Percentiles rank a stretch among this genome's conserved stretches.
phyloP scores from a whole-genome alignment of 2,329 filamentous ascomycete genomes.

The Pseudogymnoascus pannorum region DNA sequence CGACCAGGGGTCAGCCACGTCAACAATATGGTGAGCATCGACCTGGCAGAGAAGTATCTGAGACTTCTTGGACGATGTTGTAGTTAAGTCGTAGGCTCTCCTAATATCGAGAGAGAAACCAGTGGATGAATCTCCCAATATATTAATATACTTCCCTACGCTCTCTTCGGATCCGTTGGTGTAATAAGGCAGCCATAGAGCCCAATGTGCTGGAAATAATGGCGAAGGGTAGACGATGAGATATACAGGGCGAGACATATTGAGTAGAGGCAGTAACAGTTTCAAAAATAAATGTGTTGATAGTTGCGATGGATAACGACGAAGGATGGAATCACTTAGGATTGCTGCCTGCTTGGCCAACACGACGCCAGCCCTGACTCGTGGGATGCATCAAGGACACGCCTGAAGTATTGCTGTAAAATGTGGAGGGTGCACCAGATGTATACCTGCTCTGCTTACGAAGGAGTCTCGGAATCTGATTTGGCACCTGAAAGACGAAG shows the following conservation, averaged over 20 bases:
- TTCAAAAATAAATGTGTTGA: too few species aligned
- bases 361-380: too few species aligned
- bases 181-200: slow-evolving; percentile 20
- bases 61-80: slow-evolving; percentile 2
- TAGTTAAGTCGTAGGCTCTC: slow-evolving; percentile 19
- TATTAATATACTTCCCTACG: slow-evolving; percentile 22
- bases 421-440: too few species aligned
- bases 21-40: not conserved
- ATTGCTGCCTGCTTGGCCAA: too few species aligned
- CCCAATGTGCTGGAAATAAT: slow-evolving; percentile 25
- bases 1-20: slow-evolving; percentile 1
- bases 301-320: too few species aligned
- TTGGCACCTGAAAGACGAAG: too few species aligned
- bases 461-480: too few species aligned
- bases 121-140: slow-evolving; percentile 18
- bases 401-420: too few species aligned
- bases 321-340: too few species aligned
- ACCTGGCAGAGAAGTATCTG: slow-evolving; percentile 8
- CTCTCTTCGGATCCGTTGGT: slow-evolving; percentile 8
- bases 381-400: too few species aligned
- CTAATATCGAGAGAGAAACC: slow-evolving; percentile 21
- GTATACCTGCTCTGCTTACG: too few species aligned
- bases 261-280: too few species aligned
- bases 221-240: slow-evolving; percentile 21
- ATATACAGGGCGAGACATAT: slow-evolving; percentile 15